Percentiles rank a stretch among this genome's conserved stretches.
Conservation (phyloP, 371 early-diverging fungal species). For the Rhizopus arrhizus region DNA sequence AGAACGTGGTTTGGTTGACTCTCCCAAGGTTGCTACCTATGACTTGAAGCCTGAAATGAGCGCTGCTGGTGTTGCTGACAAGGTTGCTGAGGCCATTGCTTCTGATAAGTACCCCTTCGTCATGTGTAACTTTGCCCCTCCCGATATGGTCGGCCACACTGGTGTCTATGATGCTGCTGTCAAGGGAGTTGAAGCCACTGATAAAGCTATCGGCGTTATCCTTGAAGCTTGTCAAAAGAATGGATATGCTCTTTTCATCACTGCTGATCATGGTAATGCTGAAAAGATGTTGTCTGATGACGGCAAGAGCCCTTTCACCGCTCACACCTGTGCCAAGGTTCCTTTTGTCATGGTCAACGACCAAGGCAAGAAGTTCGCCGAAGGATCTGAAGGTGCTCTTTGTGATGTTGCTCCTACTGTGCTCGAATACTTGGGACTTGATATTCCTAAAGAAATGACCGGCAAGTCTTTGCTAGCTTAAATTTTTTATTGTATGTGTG, state of each 20-base stretch:
- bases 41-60: slow-evolving; percentile 97
- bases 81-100: slow-evolving; percentile 84
- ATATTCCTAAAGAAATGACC: slow-evolving; percentile 95
- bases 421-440: slow-evolving; percentile 90
- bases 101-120: slow-evolving; percentile 89
- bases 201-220: slow-evolving; percentile 93
- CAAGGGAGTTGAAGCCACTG: slow-evolving; percentile 93
- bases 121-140: slow-evolving; percentile 99
- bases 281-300: slow-evolving; percentile 97
- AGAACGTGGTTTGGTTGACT: slow-evolving; percentile 88
- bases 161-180: slow-evolving; percentile 95
- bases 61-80: slow-evolving; percentile 85
- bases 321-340: slow-evolving; percentile 93
- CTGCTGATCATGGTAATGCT: slow-evolving; percentile 99
- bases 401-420: slow-evolving; percentile 99
- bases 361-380: slow-evolving; percentile 45
- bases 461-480: slow-evolving; percentile 66
- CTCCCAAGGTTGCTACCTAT: slow-evolving; percentile 97
- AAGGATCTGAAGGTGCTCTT: slow-evolving; percentile 72
- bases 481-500: neutral
- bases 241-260: slow-evolving; percentile 93
- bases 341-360: slow-evolving; percentile 90
- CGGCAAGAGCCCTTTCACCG: slow-evolving; percentile 88
- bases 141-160: slow-evolving; percentile 99
- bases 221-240: slow-evolving; percentile 89